Base-by-base conservation (phyloP, 768 basidiomycete species). In the Boletus coccyginus region DNA sequence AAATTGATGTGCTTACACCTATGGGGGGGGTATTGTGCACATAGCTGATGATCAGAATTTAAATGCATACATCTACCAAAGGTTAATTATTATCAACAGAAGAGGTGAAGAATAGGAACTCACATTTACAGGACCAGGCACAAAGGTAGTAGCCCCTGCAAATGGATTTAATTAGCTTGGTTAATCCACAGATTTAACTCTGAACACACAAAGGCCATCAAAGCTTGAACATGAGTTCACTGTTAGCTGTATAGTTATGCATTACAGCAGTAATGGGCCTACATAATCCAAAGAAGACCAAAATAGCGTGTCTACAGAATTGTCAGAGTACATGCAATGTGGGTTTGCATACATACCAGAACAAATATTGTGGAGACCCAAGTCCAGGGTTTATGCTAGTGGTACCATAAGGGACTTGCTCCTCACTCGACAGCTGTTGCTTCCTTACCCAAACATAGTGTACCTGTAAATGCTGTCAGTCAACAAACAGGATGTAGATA, bases 381-480 rank as follows among this genome's bases (percentile, higher is more conserved):
- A 8, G 24, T 40, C 55, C 55, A 53, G 12, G 29, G 8, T 12
- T 33, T 41, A 14, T 16, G n/a, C 55, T 56, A n/a, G 13, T 38
- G 5, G 1, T 1, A 32, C 3, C 27, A 2, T 53, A 24, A 46
- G 36, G 5, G 36, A 31, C 12, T 27, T 29, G 0, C 3, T 27
- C 6, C 12, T 19, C 10, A 5, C 24, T 33, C 6, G 16, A 46
- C 11, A 13, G 12, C 3, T 13, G 21, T 33, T 19, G n/a, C 7
- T 35, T 35, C 7, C 43, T 39, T n/a, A 53, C 50, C 50, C 51
- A 56, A 7, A 53, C 17, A 40, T 56, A 46, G 9, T 56, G 32
- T 31, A 53, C 27, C 55, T 56, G 11, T 2, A 8, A 51, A 43
- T 14, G 12, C n/a, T 16, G 2, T 46, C 10, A 33, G 16, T 5